Percentiles rank a stretch among this genome's conserved stretches.
Evolutionary conservation across 2,329 filamentous ascomycete species (phyloP).

Genomic region (Arthrinium phaeospermum): DNA sequence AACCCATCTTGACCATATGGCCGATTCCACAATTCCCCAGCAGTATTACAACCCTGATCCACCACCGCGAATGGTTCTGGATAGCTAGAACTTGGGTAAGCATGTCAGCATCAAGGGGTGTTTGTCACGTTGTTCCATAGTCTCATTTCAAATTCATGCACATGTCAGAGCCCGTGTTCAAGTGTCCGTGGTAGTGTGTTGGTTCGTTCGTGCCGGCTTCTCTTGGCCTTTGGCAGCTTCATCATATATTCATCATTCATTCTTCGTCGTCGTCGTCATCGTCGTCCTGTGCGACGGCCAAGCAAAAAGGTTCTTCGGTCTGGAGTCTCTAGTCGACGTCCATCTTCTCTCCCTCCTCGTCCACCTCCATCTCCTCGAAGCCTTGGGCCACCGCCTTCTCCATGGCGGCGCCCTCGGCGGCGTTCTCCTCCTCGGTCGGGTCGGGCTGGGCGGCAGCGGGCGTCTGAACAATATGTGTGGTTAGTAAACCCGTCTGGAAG

Average conservation of each 20-base stretch:
- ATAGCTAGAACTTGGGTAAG: neutral
- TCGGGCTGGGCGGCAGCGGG: neutral
- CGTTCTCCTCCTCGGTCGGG: neutral
- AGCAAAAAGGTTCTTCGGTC: neutral
- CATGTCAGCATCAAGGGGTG: neutral
- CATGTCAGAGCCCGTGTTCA: neutral
- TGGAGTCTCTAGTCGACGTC: neutral
- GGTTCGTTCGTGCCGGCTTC: neutral
- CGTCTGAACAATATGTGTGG: neutral
- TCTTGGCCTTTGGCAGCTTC: neutral
- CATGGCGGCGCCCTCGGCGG: neutral
- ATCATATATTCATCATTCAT: neutral
- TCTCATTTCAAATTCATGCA: neutral
- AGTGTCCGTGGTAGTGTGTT: neutral
- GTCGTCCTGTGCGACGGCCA: neutral
- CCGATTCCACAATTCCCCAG: neutral
- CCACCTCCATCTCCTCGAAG: neutral
- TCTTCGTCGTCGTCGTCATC: neutral
- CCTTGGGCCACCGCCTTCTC: neutral
- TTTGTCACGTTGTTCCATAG: neutral
- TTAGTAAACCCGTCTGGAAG: neutral
- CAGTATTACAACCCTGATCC: neutral
- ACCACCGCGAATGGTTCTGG: neutral
- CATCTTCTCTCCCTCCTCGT: neutral
- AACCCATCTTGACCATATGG: neutral